Conservation (phyloP, 306 rosid genomes). For the Gastrolobium villosum region DNA sequence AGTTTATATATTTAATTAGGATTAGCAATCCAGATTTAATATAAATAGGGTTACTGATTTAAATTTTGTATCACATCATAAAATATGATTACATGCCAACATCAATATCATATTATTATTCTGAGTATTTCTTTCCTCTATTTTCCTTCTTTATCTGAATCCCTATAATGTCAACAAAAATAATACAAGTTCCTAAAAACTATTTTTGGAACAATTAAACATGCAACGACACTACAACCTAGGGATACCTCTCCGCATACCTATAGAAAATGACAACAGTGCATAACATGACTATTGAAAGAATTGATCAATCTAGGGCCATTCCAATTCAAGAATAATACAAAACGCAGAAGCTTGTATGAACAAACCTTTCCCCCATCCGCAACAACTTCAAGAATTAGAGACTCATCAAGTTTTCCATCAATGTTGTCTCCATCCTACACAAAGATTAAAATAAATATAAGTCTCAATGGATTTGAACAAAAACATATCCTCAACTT, state of each 20-base stretch:
- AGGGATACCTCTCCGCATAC: conserved; percentile 5
- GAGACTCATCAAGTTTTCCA: conserved; percentile 70
- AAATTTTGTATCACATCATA: too few species aligned
- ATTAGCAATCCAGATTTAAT: too few species aligned
- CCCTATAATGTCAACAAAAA: too few species aligned
- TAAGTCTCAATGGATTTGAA: background rate
- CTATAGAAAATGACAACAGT: background rate
- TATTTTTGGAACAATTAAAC: background rate
- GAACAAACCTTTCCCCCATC: conserved; percentile 90
- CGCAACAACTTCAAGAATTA: conserved; percentile 85
- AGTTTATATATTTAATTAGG: too few species aligned
- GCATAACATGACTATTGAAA: background rate
- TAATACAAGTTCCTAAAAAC: background rate
- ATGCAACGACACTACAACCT: background rate
- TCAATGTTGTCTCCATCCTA: conserved; percentile 67
- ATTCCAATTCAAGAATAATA: conserved; percentile 2
- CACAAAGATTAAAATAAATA: conserved; percentile 44
- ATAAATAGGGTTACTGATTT: too few species aligned
- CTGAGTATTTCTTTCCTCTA: too few species aligned
- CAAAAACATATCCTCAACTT: conserved; percentile 22
- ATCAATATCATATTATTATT: too few species aligned
- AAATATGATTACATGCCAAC: too few species aligned
- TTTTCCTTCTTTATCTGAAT: too few species aligned
- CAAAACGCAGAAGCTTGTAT: conserved; percentile 18
- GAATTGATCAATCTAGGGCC: background rate